Conservation (phyloP, 805 yeast genomes). For the Lachancea meyersii region DNA sequence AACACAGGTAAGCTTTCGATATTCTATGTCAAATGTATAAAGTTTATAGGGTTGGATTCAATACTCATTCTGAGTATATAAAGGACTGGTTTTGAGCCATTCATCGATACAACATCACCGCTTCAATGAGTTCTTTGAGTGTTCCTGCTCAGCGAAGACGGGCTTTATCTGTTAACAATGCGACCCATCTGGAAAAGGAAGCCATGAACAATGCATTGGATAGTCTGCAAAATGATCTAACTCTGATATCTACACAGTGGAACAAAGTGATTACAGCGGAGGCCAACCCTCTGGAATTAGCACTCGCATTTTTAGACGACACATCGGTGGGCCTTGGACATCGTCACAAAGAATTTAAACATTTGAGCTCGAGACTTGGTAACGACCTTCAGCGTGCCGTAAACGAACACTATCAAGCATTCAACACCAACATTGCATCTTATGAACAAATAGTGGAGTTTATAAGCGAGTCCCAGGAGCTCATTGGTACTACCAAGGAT, state of each 20-base stretch:
- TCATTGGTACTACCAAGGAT: constrained; percentile 43
- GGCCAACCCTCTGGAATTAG: constrained; percentile 79
- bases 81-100: background rate
- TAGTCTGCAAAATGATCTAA: constrained; percentile 25
- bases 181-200: constrained; percentile 24
- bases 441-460: constrained; percentile 65
- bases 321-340: constrained; percentile 89
- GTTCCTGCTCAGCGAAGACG: constrained; percentile 19
- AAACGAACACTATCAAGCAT: constrained; percentile 73
- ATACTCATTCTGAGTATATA: too few species aligned
- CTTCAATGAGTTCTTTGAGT: constrained; percentile 20
- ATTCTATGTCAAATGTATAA: too few species aligned
- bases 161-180: constrained; percentile 27
- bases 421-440: constrained; percentile 79
- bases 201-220: constrained; percentile 29
- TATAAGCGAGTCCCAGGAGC: constrained; percentile 59
- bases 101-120: background rate
- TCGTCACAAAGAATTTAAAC: constrained; percentile 58
- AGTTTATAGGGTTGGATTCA: too few species aligned
- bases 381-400: constrained; percentile 61
- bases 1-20: too few species aligned
- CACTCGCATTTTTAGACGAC: constrained; percentile 74
- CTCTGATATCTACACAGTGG: constrained; percentile 41
- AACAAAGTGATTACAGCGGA: constrained; percentile 43
- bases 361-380: constrained; percentile 52